Base-by-base conservation (phyloP, 1,139 yeast species). In the Trichomonascaceae sp. region DNA sequence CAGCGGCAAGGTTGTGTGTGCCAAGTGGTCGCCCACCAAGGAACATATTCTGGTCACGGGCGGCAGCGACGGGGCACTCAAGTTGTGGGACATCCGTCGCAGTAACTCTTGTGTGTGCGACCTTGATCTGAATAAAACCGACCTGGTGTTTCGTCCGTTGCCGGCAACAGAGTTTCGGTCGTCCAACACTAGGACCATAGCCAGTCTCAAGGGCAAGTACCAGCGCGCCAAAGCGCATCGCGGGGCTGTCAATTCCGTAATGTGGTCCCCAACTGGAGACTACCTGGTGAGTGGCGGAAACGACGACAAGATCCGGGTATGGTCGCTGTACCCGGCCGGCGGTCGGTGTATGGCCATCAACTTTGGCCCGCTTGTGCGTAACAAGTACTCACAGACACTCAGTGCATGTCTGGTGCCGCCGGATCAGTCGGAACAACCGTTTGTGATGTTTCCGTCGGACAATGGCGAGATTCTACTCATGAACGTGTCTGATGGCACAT, bases 321-420 rank as follows among this genome's bases (percentile, higher is more conserved):
- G 94, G 94, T 77, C 77, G 43, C 57, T 78, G 59, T 47, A 49
- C 15, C 50, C 48, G 41, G 61, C 26, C 40, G 59, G 59, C 1
- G 73, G 72, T 2, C 54, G 68, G 20, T 80, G 81, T 48, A 71
- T 73, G 44, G 62, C 77, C 27, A 64, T 78, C 23, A 81, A 80
- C 45, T 82, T 76, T 52, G 93, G 93, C 0, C 93, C 93, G 0
- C 59, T 77, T 37, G 71, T 84, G 2, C 63, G 87, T 38, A 79
- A 81, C 51, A 71, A 75, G 43, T 71, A 34, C 47, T 65, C 39
- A 27, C 65, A 43, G 58, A 66, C 45, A 1, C 43, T 60, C 8
- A 60, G 59, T 35, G 63, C 66, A 18, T 50, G 59, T 29, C 60
- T 69, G 31, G 43, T 52, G 16, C 60, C 64, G 2, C 32, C 48